phyloP scores from a whole-genome alignment of 164 flowering plant species.

The Amborella trichopoda region DNA sequence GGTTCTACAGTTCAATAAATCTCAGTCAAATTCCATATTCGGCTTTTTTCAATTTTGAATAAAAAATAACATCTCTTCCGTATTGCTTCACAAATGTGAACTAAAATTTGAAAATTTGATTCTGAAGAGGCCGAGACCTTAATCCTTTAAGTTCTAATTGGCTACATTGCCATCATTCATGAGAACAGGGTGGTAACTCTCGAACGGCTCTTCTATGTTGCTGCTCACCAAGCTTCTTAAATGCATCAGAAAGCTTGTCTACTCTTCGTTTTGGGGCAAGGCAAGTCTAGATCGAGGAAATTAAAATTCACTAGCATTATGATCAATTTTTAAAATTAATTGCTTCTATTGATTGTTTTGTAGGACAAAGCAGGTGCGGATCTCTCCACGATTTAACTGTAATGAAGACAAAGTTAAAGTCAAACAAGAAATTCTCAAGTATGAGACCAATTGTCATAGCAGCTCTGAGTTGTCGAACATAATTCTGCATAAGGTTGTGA shows the following conservation, averaged over 20 bases:
- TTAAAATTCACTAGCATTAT: background rate
- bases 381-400: slow-evolving; percentile 18
- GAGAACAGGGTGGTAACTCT: slow-evolving; percentile 78
- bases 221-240: slow-evolving; percentile 74
- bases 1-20: too few species aligned
- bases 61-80: background rate
- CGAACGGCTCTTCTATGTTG: slow-evolving; percentile 73
- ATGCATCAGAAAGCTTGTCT: slow-evolving; percentile 71
- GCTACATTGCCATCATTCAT: slow-evolving; percentile 1
- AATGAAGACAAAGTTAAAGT: slow-evolving; percentile 24
- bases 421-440: slow-evolving; percentile 7
- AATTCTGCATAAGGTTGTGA: slow-evolving; percentile 57
- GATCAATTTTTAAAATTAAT: background rate
- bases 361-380: slow-evolving; percentile 82
- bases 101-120: too few species aligned
- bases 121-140: too few species aligned
- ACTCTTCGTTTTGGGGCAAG: slow-evolving; percentile 88
- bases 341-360: background rate
- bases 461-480: slow-evolving; percentile 33
- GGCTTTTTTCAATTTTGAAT: background rate
- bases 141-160: background rate
- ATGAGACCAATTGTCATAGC: slow-evolving; percentile 3
- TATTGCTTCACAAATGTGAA: background rate
- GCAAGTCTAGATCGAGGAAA: slow-evolving; percentile 14
- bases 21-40: slow-evolving; percentile 17